These are phyloP conservation scores for Maudiozyma serrabonitensis DNA, from an alignment of 805 yeast genomes.

Conservation along the genomic window DNA sequence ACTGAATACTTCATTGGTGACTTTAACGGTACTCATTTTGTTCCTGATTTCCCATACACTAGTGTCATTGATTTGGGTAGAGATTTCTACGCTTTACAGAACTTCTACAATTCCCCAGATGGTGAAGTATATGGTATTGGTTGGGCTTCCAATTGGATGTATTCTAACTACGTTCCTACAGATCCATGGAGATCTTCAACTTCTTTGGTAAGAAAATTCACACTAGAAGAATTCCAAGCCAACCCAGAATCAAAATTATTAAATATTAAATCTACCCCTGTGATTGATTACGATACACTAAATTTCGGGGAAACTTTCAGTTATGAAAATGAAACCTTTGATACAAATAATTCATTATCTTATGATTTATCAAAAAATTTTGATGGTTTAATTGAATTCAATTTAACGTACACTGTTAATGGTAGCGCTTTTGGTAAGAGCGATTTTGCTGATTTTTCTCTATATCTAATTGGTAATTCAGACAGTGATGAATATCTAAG, in stretches of 20 bases:
- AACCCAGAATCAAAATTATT: background rate
- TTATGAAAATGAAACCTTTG: background rate
- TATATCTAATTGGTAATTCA: background rate
- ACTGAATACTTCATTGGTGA: slow-evolving; percentile 1
- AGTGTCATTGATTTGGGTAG: slow-evolving; percentile 1
- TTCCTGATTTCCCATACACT: background rate
- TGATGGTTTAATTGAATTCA: background rate
- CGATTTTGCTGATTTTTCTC: background rate
- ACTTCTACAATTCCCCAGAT: background rate
- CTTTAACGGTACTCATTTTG: slow-evolving; percentile 1
- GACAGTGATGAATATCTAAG: background rate
- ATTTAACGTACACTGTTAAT: background rate
- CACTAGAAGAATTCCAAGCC: slow-evolving; percentile 1
- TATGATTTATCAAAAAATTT: background rate
- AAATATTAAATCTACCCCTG: background rate
- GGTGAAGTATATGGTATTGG: background rate
- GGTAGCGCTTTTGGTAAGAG: background rate
- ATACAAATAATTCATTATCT: background rate
- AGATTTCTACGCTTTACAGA: slow-evolving; percentile 2
- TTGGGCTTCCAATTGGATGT: slow-evolving; percentile 2
- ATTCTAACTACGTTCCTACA: background rate
- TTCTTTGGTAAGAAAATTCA: background rate
- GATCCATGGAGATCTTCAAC: slow-evolving; percentile 3
- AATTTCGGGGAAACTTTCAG: background rate
- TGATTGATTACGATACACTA: background rate